Conservation (phyloP, 139 green algal genomes). For the Gonium pectorale region DNA sequence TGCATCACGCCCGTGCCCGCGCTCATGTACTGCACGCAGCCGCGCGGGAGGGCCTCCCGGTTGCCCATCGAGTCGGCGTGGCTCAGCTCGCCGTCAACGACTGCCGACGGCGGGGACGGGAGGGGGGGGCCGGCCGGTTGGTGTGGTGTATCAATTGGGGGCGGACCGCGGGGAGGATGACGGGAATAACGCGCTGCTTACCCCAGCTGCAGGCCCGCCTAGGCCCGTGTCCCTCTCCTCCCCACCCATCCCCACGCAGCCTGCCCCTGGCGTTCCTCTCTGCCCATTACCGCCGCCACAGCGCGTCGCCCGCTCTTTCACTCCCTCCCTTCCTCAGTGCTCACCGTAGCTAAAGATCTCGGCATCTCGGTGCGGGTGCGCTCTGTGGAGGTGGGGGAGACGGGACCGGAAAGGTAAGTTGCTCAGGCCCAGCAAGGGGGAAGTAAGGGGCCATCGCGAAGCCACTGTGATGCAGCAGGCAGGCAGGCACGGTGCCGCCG, state of each 20-base stretch:
- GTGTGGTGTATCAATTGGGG: neutral
- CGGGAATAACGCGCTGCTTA: too few species aligned
- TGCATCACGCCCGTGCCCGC: slow-evolving; percentile 80
- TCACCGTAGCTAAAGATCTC: slow-evolving; percentile 84
- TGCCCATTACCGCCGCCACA: neutral
- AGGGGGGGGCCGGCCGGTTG: neutral
- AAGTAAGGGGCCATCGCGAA: too few species aligned
- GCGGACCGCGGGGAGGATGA: too few species aligned
- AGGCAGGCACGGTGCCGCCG: too few species aligned
- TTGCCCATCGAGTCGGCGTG: slow-evolving; percentile 84
- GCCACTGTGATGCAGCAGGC: too few species aligned
- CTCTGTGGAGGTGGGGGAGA: too few species aligned
- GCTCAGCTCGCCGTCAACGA: slow-evolving; percentile 73
- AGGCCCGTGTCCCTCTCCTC: too few species aligned
- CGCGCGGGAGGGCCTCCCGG: slow-evolving; percentile 62
- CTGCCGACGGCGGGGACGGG: neutral
- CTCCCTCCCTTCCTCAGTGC: neutral
- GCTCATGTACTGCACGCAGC: slow-evolving; percentile 83
- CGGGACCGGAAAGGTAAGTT: too few species aligned
- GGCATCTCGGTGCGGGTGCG: slow-evolving; percentile 77
- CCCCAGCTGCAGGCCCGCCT: too few species aligned
- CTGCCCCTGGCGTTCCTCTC: neutral
- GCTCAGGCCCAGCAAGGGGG: too few species aligned
- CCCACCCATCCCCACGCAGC: too few species aligned
- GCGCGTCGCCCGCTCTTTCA: neutral